These are phyloP conservation scores for thale cress (Arabidopsis thaliana) DNA, from an alignment of 345 rosid genomes.

Conservation along the genomic window TAIR10.1 NC_003070.9:21280001-21280500, in stretches of 20 bases:
- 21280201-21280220: conserved; percentile 73
- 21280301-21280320: not conserved
- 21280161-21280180: conserved; percentile 34
- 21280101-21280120: not conserved
- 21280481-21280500: not conserved
- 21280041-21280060: too few relatives aligned
- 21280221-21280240: conserved; percentile 56
- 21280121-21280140: too few relatives aligned
- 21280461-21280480: not conserved
- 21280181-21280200: conserved; percentile 85
- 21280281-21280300: not conserved
- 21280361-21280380: too few relatives aligned
- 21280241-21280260: conserved; percentile 61
- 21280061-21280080: too few relatives aligned
- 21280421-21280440: too few relatives aligned
- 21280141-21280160: not conserved
- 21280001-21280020: too few relatives aligned
- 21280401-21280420: too few relatives aligned
- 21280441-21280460: too few relatives aligned
- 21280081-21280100: too few relatives aligned
- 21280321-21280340: not conserved
- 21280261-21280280: not conserved
- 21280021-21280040: too few relatives aligned
- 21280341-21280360: not conserved
- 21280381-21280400: too few relatives aligned